phyloP scores from a whole-genome alignment of 805 yeast species.

The Lipomyces chichibuensis region DNA sequence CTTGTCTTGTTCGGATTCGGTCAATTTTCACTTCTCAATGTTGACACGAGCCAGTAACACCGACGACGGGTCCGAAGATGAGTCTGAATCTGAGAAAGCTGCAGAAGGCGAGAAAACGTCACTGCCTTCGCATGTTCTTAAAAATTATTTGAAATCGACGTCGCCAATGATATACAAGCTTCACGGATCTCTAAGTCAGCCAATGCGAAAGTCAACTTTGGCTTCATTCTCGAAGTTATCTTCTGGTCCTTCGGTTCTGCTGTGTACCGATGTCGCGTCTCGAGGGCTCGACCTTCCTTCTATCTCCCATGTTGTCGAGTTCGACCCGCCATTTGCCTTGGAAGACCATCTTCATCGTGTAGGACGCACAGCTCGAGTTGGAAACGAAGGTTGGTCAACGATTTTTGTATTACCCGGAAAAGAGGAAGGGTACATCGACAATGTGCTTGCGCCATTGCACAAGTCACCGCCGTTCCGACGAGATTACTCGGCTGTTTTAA shows the following conservation, averaged over 20 bases:
- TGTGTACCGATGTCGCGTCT: constrained; percentile 97
- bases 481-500: constrained; percentile 49
- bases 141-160: constrained; percentile 32
- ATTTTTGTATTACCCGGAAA: constrained; percentile 84
- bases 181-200: constrained; percentile 91
- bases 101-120: constrained; percentile 20
- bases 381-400: constrained; percentile 74
- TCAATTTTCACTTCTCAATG: constrained; percentile 83
- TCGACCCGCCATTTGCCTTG: constrained; percentile 91
- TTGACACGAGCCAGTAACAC: constrained; percentile 59
- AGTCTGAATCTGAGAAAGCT: constrained; percentile 38
- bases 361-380: constrained; percentile 99
- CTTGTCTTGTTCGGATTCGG: constrained; percentile 94
- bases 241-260: constrained; percentile 57
- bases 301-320: constrained; percentile 83
- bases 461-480: constrained; percentile 54
- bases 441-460: constrained; percentile 61
- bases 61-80: constrained; percentile 39
- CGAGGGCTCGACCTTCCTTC: constrained; percentile 93
- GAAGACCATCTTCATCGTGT: constrained; percentile 96
- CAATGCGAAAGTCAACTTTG: constrained; percentile 75
- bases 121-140: constrained; percentile 14
- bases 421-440: constrained; percentile 77
- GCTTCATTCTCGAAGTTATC: constrained; percentile 52
- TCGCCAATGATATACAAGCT: constrained; percentile 62